Percentiles rank a stretch among this genome's conserved stretches.
phyloP scores from a whole-genome alignment of 2,329 filamentous ascomycete genomes.

The Neocucurbitaria cava region DNA sequence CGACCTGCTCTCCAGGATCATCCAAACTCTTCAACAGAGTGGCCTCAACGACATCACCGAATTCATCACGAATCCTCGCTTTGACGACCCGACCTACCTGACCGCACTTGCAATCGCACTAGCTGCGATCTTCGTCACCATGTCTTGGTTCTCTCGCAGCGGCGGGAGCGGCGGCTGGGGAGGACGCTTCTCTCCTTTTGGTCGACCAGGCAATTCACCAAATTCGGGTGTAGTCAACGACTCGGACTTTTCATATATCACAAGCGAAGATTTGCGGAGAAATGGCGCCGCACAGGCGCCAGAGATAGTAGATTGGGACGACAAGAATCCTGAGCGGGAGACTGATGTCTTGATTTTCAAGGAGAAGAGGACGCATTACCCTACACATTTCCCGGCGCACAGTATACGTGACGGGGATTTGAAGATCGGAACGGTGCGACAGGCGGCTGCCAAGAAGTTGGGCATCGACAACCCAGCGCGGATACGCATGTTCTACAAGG shows the following conservation, averaged over 20 bases:
- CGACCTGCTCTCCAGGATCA: slow-evolving; percentile 28
- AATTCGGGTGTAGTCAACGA: slow-evolving; percentile 68
- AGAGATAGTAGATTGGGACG: slow-evolving; percentile 49
- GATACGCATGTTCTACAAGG: slow-evolving; percentile 77
- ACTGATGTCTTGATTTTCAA: slow-evolving; percentile 77
- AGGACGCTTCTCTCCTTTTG: slow-evolving; percentile 59
- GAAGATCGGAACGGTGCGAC: slow-evolving; percentile 68
- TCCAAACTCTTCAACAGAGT: slow-evolving; percentile 26
- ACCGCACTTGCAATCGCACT: slow-evolving; percentile 44
- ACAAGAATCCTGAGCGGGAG: slow-evolving; percentile 56
- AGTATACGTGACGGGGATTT: slow-evolving; percentile 78
- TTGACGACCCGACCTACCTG: slow-evolving; percentile 44
- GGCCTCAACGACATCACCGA: slow-evolving; percentile 28
- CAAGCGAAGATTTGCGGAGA: slow-evolving; percentile 71
- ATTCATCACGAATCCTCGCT: slow-evolving; percentile 37
- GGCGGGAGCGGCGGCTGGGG: slow-evolving; percentile 48
- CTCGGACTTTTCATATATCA: slow-evolving; percentile 82
- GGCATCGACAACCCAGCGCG: slow-evolving; percentile 63
- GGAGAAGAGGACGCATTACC: slow-evolving; percentile 69
- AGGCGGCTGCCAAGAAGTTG: slow-evolving; percentile 72
- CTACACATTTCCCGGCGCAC: slow-evolving; percentile 76
- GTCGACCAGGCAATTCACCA: slow-evolving; percentile 48
- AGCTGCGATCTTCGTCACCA: slow-evolving; percentile 51
- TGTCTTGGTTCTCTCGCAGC: slow-evolving; percentile 58
- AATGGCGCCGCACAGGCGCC: slow-evolving; percentile 51